Base-by-base conservation (phyloP, 768 basidiomycete genomes). In the Agrocybe praecox region DNA sequence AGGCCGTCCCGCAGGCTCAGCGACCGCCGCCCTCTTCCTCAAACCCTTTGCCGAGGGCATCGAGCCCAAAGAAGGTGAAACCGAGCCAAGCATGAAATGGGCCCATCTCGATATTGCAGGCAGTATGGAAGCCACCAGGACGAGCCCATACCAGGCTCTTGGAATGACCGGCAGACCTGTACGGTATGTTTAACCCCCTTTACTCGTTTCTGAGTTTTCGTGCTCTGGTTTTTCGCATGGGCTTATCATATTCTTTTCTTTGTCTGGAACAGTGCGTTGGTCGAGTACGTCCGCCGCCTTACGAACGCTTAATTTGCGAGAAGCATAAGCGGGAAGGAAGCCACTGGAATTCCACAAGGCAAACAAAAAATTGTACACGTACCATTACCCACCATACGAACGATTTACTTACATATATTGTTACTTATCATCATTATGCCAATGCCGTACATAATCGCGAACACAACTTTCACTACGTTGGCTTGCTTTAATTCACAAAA, bases 61-160 rank as follows among this genome's bases (percentile, higher is more conserved):
- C 54, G 88, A 91, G 65, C 74, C 79, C 1, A 80, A 82, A 64
- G 79, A 84, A 12, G 86, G 83, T 44, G 65, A 78, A 55, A 6
- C 14, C n/a, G 79, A 77, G 24, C 76, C 83, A 6, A 69, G 74
- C 12, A 72, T 92, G 62, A 83, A 85, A 58, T 96, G 93, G 92
- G 94, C 93, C 0, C 94, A 95, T 69, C 72, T 94, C 43, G 94
- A 96, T 65, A 94, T 94, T 55, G 92, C 85, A 11, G 87, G 89
- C 14, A 72, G 81, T 17, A 90, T 90, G 89, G 89, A 92, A 84
- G 80, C 80, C 21, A 82, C 81, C 21, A 69, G 84, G 53, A 67
- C 83, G 12, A 76, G 74, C 0, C 79, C 81, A 1, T 92, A 92
- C 72, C 81, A 85, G 66, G 85, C 85, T 66, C 84, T 79, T 60